Base-by-base conservation (phyloP, 1,284 basidiomycete genomes). In the Rhodotorula mucilaginosa region DNA sequence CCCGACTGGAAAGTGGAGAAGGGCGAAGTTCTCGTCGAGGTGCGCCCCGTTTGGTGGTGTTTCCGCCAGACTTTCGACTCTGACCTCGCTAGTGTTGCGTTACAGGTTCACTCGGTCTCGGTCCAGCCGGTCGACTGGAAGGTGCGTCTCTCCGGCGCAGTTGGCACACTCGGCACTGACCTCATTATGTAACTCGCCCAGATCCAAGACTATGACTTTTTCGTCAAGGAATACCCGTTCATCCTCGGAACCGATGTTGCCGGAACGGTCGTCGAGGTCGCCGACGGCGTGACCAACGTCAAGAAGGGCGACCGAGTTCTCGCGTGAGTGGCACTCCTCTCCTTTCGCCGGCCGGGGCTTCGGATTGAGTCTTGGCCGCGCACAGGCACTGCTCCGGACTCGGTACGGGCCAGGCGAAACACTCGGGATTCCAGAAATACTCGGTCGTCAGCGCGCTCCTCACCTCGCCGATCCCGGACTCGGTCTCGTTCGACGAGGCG, bases 251-350 rank as follows among this genome's bases (percentile, higher is more conserved):
- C 64, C 15, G 64, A 65, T 26, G 58, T 80, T 0, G 82, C 83
- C 2, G 84, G 84, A n/a, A 81, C 83, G 67, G 79, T 85, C 66
- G 78, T 82, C 54, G 80, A 80, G 61, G 78, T 85, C 63, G 84
- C 84, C 44, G 77, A 80, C 57, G 83, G 80, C 8, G 84, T 84
- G 5, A 77, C 74, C 6, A 66, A 80, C 47, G 76, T 81, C 65
- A 79, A 81, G 68, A 78, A 80, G 12, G 77, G 79, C 3, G 83
- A 84, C 76, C 77, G 82, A 10, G 83, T 85, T 5, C 69, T 70
- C 58, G 69, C 57, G 69, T 70, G 2, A 31, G 69, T 62, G 13
- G 4, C 34, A 34, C 47, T 54, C 60, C 47, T 12, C 44, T 16
- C 19, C 39, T 19, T 23, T 31, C 26, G 31, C 10, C 18, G n/a